Conservation (phyloP, 192 early-diverging fungal species). For the Backusella morwellensis region DNA sequence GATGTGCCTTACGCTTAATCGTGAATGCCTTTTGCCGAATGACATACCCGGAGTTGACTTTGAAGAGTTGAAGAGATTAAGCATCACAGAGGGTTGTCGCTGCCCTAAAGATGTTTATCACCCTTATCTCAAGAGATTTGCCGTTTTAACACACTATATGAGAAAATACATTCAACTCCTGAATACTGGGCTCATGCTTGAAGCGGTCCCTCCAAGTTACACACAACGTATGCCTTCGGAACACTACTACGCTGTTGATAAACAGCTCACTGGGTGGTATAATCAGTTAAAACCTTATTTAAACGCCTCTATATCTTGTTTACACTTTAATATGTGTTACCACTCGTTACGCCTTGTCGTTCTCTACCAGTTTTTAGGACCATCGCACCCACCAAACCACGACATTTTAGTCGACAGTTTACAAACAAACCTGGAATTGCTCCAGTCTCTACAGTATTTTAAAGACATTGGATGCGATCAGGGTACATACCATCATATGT, state of each 20-base stretch:
- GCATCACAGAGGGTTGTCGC: not conserved
- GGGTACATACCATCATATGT: conserved; percentile 38
- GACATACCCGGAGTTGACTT: not conserved
- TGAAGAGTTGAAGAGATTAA: not conserved
- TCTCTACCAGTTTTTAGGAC: conserved; percentile 32
- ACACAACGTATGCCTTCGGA: not conserved
- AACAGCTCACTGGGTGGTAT: conserved; percentile 16
- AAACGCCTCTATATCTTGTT: not conserved
- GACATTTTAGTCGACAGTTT: conserved; percentile 21
- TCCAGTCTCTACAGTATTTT: conserved; percentile 20
- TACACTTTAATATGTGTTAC: conserved; percentile 32
- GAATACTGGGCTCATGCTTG: conserved; percentile 4
- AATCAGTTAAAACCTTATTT: not conserved
- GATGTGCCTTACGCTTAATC: conserved; percentile 25
- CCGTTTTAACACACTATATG: conserved; percentile 18
- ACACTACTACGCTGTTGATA: conserved; percentile 6
- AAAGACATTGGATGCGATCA: conserved; percentile 25
- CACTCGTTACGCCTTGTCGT: conserved; percentile 31
- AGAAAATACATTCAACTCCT: conserved; percentile 19
- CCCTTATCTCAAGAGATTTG: conserved; percentile 8
- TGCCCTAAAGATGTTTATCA: not conserved
- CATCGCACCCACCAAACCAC: not conserved
- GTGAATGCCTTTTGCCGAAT: conserved; percentile 16
- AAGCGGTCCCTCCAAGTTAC: not conserved
- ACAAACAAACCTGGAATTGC: conserved; percentile 23